Evolutionary conservation across 1,284 basidiomycete species (phyloP).

Genomic region (Pseudozyma sp.): DNA sequence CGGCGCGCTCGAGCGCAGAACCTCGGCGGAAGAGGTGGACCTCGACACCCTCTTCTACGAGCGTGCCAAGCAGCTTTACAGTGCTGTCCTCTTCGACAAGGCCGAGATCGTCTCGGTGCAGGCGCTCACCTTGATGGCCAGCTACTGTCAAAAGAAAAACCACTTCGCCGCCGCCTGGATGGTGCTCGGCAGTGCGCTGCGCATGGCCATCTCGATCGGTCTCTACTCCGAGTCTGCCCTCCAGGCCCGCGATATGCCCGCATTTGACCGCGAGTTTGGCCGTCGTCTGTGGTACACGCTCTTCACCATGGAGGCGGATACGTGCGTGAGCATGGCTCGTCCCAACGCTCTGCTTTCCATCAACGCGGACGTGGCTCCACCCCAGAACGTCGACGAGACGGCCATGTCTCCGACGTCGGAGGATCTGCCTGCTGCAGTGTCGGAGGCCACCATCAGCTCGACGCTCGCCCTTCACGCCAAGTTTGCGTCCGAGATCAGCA

Average conservation of each 20-base stretch:
- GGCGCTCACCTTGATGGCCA: conserved; percentile 47
- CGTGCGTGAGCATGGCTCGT: conserved; percentile 47
- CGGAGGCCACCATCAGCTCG: conserved; percentile 42
- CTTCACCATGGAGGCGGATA: conserved; percentile 55
- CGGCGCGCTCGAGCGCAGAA: conserved; percentile 44
- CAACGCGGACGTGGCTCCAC: conserved; percentile 43
- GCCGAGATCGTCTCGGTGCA: conserved; percentile 50
- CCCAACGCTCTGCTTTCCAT: conserved; percentile 46
- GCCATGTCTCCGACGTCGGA: conserved; percentile 42
- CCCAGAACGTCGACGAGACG: conserved; percentile 47
- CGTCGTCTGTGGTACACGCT: conserved; percentile 50
- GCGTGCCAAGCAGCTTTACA: conserved; percentile 44
- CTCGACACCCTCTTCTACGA: conserved; percentile 38
- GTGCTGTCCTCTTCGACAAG: conserved; percentile 46
- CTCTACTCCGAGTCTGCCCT: conserved; percentile 44
- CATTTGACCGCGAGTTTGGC: conserved; percentile 47
- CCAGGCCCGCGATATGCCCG: conserved; percentile 37
- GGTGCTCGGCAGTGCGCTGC: conserved; percentile 50
- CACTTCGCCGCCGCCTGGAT: conserved; percentile 45
- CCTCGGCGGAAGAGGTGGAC: conserved; percentile 30
- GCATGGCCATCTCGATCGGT: conserved; percentile 52
- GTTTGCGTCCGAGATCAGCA: conserved; percentile 49
- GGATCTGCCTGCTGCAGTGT: conserved; percentile 34
- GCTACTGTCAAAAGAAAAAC: conserved; percentile 54
- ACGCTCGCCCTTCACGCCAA: conserved; percentile 45